Evolutionary conservation across 1,284 basidiomycete species (phyloP).

Genomic region (Leccinum pachyderme): DNA sequence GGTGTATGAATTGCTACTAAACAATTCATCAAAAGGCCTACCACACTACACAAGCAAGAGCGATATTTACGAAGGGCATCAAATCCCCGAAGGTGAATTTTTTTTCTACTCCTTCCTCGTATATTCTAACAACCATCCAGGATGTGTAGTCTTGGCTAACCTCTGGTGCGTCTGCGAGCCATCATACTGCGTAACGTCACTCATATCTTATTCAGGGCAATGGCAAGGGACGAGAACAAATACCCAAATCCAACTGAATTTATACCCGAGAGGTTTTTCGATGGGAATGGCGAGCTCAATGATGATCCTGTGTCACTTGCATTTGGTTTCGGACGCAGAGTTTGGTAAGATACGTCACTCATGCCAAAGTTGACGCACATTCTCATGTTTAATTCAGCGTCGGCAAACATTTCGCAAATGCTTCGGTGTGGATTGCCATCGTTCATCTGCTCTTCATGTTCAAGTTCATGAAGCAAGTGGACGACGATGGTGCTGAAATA

Average conservation of each 20-base stretch:
- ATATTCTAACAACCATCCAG: conserved; percentile 21
- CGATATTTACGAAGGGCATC: conserved; percentile 27
- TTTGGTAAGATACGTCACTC: conserved; percentile 19
- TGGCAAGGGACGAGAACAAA: conserved; percentile 27
- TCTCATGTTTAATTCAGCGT: conserved; percentile 16
- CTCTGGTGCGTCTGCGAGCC: conserved; percentile 23
- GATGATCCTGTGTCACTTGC: conserved; percentile 22
- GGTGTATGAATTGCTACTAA: not conserved
- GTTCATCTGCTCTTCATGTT: conserved; percentile 33
- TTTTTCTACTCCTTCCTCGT: not conserved
- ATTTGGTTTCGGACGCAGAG: conserved; percentile 34
- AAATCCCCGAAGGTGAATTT: conserved; percentile 27
- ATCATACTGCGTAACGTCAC: not conserved
- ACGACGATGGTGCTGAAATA: conserved; percentile 27
- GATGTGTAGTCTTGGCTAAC: conserved; percentile 31
- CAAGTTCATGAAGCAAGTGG: conserved; percentile 29
- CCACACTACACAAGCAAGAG: conserved; percentile 27
- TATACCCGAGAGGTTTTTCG: conserved; percentile 31
- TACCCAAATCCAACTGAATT: conserved; percentile 30
- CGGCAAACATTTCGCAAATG: conserved; percentile 32
- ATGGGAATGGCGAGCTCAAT: conserved; percentile 26
- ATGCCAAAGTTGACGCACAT: not conserved
- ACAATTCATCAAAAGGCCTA: conserved; percentile 18
- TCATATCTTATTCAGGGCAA: conserved; percentile 27
- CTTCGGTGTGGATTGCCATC: conserved; percentile 33